Base-by-base conservation (phyloP, 148 eudicot genomes). In the Selenicereus undatus region DNA sequence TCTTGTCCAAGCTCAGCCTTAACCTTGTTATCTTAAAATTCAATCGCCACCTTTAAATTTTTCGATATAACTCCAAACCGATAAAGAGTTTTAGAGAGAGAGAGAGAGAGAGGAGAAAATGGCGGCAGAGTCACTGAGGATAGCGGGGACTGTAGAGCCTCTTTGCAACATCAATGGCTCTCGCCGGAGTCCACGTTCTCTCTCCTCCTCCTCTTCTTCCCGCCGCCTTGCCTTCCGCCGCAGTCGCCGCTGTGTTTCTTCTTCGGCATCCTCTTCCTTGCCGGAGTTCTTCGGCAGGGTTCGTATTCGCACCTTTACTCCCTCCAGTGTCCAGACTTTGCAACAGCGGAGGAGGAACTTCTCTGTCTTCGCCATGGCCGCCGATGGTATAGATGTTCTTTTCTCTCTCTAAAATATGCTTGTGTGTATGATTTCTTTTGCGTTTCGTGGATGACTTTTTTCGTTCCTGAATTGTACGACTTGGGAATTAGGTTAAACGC, bases 361-460 rank as follows among this genome's bases (percentile, higher is more conserved):
- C 75, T 87, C 91, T 84, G 94, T 93, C 72, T 82, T 84, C 51
- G 89, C 94, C 83, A 88, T 89, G 91, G 92, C 92, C 30, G 84
- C 87, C 78, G 92, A 86, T 16, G 92, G 85, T 84, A 30, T 35
- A 36, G 39, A 74, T 64, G 54, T 29, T 68, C 21, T 69, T 8
- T 73, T 62, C 26, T 22, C 56, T 13, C 30, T 64, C 13, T 48
- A 11, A 11, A 60, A 29, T 17, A 22, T 56, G n/a, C 21, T 56
- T 56, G 6, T 16, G 14, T 20, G 62, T 20, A 3, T 20, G 14
- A 20, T 1, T 7, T 52, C 20, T 7, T 22, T 43, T 14, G 7
- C 35, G n/a, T 24, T 13, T 50, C 13, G 13, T 52, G 69, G 68
- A 39, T 39, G 43, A 7, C 5, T 56, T 77, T 30, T 75, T 11